Evolutionary conservation across 768 basidiomycete species (phyloP).

Genomic region (Cubamyces sp.): DNA sequence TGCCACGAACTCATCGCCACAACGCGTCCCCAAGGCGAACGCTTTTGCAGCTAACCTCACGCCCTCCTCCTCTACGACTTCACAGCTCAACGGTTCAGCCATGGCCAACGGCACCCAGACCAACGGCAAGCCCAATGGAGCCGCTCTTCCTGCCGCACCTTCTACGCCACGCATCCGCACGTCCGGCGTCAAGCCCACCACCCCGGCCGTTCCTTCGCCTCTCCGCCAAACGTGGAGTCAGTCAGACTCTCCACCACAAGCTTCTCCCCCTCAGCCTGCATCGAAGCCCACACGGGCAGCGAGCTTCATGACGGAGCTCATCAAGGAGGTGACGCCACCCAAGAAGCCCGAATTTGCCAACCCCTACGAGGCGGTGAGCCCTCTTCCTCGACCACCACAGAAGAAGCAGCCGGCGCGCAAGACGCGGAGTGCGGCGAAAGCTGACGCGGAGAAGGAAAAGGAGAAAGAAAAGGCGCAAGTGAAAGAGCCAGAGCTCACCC

Average conservation of each 20-base stretch:
- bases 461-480: constrained; percentile 31
- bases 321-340: constrained; percentile 67
- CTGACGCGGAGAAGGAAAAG: constrained; percentile 35
- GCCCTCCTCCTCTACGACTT: constrained; percentile 28
- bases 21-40: constrained; percentile 33
- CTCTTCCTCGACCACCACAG: constrained; percentile 54
- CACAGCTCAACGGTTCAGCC: constrained; percentile 23
- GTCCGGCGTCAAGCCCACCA: constrained; percentile 51
- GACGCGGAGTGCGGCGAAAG: constrained; percentile 44
- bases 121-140: constrained; percentile 19
- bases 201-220: constrained; percentile 73
- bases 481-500: constrained; percentile 42
- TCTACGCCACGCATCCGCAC: constrained; percentile 27
- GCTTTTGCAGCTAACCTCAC: constrained; percentile 29
- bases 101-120: constrained; percentile 21
- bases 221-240: constrained; percentile 73
- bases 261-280: constrained; percentile 41
- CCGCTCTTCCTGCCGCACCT: constrained; percentile 27
- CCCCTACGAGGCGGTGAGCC: constrained; percentile 77
- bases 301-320: constrained; percentile 67
- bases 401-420: constrained; percentile 48
- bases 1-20: constrained; percentile 40
- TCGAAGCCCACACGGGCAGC: constrained; percentile 67
- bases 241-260: constrained; percentile 45
- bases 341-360: constrained; percentile 72